Base-by-base conservation (phyloP, 768 basidiomycete genomes). In the Trametes punicea region DNA sequence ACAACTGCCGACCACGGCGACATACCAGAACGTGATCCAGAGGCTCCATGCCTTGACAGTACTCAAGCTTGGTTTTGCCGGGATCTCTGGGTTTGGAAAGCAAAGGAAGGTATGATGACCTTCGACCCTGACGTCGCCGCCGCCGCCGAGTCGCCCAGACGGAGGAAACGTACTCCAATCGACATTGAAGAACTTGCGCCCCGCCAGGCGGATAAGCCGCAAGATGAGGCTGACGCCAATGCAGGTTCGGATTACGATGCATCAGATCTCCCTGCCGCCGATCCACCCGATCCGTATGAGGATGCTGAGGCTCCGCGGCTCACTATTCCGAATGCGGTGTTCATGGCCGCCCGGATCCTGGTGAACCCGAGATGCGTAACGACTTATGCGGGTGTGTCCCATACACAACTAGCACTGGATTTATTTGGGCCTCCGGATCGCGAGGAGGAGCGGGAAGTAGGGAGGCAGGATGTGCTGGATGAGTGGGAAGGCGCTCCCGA, bases 51-150 rank as follows among this genome's bases (percentile, higher is more conserved):
- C 69, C 81, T 98, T 65, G 97, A 98, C 70, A 95, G 92, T 66
- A 90, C 86, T 33, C 97, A 99, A 70, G 93, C 95, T 30, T 98
- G 92, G 90, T 98, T 99, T 76, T 99, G 97, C 65, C 76, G 97
- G 33, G 97, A 99, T 70, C 77, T 99, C 34, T 99, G 97, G 97
- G 80, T 93, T n/a, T 81, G 81, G 61, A 88, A 87, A 42, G 96
- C 96, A 1, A 75, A 79, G 25, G 89, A 90, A 46, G 87, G 86
- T 16, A 83, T 85, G 71, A 80, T 77, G 57, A 88, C 82, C 57
- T 72, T 76, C 36, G 81, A 66, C 69, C 79, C 65, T 38, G 64
- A 67, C 7, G 54, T 64, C 13, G 64, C 61, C 13, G 18, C 51
- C 3, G 33, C 25, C 16, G 29, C 18, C 39, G 30, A 39, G 31